Conservation (phyloP, 106 monocot species). For the Chionographis japonica region DNA sequence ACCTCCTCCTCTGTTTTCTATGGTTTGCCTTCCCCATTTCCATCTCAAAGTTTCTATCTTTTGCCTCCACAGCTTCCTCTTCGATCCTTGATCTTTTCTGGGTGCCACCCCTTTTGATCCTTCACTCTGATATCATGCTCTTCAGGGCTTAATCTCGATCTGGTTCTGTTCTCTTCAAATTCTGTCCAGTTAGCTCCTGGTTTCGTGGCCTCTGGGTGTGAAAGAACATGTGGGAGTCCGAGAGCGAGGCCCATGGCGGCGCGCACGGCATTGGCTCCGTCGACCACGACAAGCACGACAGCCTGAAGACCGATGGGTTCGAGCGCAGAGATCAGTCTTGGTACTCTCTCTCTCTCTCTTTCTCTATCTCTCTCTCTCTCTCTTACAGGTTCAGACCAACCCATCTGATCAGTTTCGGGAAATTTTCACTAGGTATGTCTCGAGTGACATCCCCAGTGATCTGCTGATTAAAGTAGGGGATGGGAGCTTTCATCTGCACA, state of each 20-base stretch:
- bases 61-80: too few species aligned
- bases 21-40: too few species aligned
- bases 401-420: not conserved
- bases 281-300: constrained; percentile 37
- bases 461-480: constrained; percentile 68
- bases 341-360: constrained; percentile 16
- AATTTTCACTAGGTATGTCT: constrained; percentile 42
- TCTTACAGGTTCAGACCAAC: not conserved
- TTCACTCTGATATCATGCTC: too few species aligned
- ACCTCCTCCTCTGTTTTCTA: too few species aligned
- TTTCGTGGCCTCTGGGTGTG: not conserved
- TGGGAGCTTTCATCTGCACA: constrained; percentile 73
- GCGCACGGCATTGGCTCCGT: constrained; percentile 16
- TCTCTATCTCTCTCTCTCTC: not conserved
- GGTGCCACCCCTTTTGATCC: too few species aligned
- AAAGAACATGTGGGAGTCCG: constrained; percentile 77
- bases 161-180: not conserved
- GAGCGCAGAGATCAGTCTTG: constrained; percentile 66
- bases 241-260: constrained; percentile 39
- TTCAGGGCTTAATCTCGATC: too few species aligned
- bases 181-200: not conserved
- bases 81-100: too few species aligned
- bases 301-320: constrained; percentile 67
- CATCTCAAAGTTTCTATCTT: too few species aligned
- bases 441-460: constrained; percentile 85